Evolutionary conservation across 257 asterid genomes (phyloP).

Genomic region (Nicotiana knightiana): DNA sequence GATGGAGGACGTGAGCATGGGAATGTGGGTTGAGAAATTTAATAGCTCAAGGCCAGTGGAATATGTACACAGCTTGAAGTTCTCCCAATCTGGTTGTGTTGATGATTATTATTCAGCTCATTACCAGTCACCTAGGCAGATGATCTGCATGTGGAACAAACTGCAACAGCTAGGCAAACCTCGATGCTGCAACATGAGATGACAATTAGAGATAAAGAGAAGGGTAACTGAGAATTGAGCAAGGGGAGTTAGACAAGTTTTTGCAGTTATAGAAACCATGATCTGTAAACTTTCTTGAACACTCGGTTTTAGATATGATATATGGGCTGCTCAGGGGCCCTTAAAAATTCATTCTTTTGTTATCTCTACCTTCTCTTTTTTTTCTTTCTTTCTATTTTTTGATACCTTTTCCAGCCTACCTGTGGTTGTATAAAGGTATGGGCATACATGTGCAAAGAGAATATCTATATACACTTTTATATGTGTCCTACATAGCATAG

Average conservation of each 20-base stretch:
- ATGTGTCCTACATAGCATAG: neutral
- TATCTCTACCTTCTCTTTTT: neutral
- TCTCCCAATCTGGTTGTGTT: conserved; percentile 86
- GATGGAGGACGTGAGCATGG: conserved; percentile 98
- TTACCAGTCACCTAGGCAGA: conserved; percentile 90
- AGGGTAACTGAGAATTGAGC: conserved; percentile 3
- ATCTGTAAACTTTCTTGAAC: conserved; percentile 31
- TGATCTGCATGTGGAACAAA: conserved; percentile 86
- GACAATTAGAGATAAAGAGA: conserved; percentile 16
- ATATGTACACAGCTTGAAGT: conserved; percentile 79
- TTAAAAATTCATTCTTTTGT: conserved; percentile 5
- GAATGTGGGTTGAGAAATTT: conserved; percentile 86
- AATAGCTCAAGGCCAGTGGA: conserved; percentile 54
- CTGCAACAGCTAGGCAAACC: conserved; percentile 50
- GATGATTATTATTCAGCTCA: conserved; percentile 81
- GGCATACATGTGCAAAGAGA: conserved; percentile 7
- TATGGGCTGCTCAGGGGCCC: conserved; percentile 13
- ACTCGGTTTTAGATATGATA: conserved; percentile 9
- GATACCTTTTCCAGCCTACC: conserved; percentile 1
- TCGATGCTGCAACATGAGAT: conserved; percentile 81
- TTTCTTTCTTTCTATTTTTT: neutral
- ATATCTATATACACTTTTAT: neutral
- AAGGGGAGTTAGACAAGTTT: conserved; percentile 21
- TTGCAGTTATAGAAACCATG: conserved; percentile 34
- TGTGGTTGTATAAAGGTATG: conserved; percentile 22